These are phyloP conservation scores for Fragilariopsis cylindrus DNA, from an alignment of 108 stramenopile genomes.

Conservation along the genomic window DNA sequence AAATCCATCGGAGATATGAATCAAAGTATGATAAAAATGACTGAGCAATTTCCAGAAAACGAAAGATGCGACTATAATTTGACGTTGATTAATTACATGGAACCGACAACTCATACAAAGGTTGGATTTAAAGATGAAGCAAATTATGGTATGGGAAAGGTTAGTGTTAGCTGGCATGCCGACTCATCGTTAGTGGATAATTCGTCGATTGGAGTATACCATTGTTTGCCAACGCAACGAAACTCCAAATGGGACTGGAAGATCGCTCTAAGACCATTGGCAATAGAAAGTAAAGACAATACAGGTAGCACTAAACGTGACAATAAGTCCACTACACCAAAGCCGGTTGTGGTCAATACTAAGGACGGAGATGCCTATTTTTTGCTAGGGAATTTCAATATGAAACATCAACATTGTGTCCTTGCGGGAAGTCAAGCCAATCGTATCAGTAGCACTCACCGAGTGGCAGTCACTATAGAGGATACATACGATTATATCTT, in stretches of 20 bases:
- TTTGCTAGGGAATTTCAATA: slow-evolving; percentile 89
- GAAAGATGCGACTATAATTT: slow-evolving; percentile 51
- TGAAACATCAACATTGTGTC: slow-evolving; percentile 81
- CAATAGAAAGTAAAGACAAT: neutral
- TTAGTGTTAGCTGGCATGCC: slow-evolving; percentile 89
- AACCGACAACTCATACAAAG: slow-evolving; percentile 43
- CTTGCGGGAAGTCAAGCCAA: slow-evolving; percentile 50
- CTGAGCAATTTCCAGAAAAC: slow-evolving; percentile 19
- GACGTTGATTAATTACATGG: slow-evolving; percentile 87
- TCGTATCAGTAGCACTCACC: slow-evolving; percentile 66
- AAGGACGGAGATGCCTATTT: slow-evolving; percentile 78
- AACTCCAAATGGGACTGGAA: slow-evolving; percentile 55
- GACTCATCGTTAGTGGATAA: slow-evolving; percentile 82
- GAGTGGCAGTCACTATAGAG: slow-evolving; percentile 37
- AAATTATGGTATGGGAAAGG: slow-evolving; percentile 52
- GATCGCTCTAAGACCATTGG: slow-evolving; percentile 61
- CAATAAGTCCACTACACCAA: slow-evolving; percentile 15
- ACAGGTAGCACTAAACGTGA: slow-evolving; percentile 8
- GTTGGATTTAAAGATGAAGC: slow-evolving; percentile 60
- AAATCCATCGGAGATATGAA: slow-evolving; percentile 52
- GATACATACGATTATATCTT: slow-evolving; percentile 38
- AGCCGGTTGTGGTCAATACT: slow-evolving; percentile 44
- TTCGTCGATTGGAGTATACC: slow-evolving; percentile 80
- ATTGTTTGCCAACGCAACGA: slow-evolving; percentile 42
- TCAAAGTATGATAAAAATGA: slow-evolving; percentile 38